Percentiles rank a stretch among this genome's conserved stretches.
These are phyloP conservation scores for Ascochyta pisi DNA, from an alignment of 2,329 filamentous ascomycete genomes.

Conservation along the genomic window DNA sequence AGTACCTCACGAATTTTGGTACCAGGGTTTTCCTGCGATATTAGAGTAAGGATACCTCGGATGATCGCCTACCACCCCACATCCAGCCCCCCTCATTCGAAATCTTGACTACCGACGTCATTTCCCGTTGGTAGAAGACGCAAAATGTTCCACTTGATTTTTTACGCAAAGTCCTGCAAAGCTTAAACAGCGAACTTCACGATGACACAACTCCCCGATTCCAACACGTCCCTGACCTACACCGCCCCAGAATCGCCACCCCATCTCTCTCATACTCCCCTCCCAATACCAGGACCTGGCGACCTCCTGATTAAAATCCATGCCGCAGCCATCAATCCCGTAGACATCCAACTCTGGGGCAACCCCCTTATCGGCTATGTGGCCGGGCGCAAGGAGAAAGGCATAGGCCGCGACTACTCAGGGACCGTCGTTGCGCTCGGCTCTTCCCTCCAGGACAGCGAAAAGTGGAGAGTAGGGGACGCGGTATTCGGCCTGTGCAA, in stretches of 20 bases:
- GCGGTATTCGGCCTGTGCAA: slow-evolving; percentile 36
- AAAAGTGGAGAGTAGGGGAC: slow-evolving; percentile 33
- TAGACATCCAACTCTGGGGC: slow-evolving; percentile 49
- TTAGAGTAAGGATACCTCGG: neutral
- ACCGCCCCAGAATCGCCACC: slow-evolving; percentile 32
- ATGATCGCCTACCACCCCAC: slow-evolving; percentile 8
- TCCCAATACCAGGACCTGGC: slow-evolving; percentile 21
- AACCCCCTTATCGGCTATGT: slow-evolving; percentile 38
- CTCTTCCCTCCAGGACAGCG: slow-evolving; percentile 15
- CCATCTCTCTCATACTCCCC: slow-evolving; percentile 29
- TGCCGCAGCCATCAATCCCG: slow-evolving; percentile 57
- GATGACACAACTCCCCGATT: slow-evolving; percentile 22
- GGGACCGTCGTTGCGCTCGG: slow-evolving; percentile 50
- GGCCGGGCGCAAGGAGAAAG: slow-evolving; percentile 37
- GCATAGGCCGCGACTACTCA: slow-evolving; percentile 56
- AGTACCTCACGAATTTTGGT: neutral
- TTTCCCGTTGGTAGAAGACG: neutral
- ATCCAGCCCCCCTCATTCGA: neutral
- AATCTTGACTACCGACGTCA: neutral
- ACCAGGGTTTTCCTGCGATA: neutral
- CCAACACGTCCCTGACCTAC: slow-evolving; percentile 38
- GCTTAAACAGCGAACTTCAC: neutral
- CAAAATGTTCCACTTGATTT: neutral
- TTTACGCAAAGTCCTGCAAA: neutral
- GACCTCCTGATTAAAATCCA: slow-evolving; percentile 51